Evolutionary conservation across 805 yeast species (phyloP), one percentile per base, ranked within the genome.

Genomic region (Candida methanosorbosa): DNA sequence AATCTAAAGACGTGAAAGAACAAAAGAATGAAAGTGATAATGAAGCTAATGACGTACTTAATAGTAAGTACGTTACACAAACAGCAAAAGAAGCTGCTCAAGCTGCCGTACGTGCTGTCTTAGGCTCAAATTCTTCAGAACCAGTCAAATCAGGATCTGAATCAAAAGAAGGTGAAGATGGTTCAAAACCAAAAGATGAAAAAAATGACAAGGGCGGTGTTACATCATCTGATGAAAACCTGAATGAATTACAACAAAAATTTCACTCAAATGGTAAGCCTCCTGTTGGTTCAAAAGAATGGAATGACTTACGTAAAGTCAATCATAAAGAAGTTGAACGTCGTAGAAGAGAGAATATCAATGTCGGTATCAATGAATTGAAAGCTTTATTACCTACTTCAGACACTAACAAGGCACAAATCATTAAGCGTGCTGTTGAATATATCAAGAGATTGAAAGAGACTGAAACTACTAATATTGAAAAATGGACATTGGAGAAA

Each of bases 311-410:
- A 54, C 77, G 96, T 49, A 79, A 82, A 50, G 84, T 84, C 48
- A 88, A 86, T 59, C 98, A 92, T 64, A 88, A 87, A 60, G 96
- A 88, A 60, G 97, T 88, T 17, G 97, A 88, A 62, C 72, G 95
- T 53, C 76, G 95, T 48, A 75, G 97, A 59, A 75, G 97, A 52
- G 95, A 87, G 54, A 74, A 78, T 31, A 88, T 88, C 53, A 88
- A 86, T 59, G 64, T 69, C 28, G 96, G 95, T n/a, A 86, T 88
- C 51, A 77, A 75, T 48, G 84, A 78, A 46, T 67, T 88, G 46
- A 81, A 88, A 22, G 74, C 74, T 18, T 57, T 88, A 39, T 73
- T 88, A 36, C 95, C 95, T 14, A 76, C 84, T 12, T 74, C 78
- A 33, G 95, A 86, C 52, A 75, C 84, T 37, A 90, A 90, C 59